Percentiles rank a stretch among this genome's conserved stretches.
phyloP scores from a whole-genome alignment of 257 asterid genomes.

The Scutellaria galericulata region DNA sequence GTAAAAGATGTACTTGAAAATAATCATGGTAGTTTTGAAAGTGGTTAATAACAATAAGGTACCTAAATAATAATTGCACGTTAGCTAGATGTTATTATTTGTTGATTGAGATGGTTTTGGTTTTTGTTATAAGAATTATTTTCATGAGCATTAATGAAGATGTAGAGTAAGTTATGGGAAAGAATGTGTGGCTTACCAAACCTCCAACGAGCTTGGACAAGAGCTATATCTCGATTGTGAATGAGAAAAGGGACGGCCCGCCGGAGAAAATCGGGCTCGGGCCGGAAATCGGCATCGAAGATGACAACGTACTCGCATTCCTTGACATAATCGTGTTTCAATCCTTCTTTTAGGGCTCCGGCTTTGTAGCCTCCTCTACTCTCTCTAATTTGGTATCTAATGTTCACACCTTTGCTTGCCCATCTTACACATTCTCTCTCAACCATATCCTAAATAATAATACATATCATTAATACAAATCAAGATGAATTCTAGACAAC shows the following conservation, averaged over 20 bases:
- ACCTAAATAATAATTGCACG: neutral
- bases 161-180: neutral
- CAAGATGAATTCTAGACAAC: too few species aligned
- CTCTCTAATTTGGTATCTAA: slow-evolving; percentile 80
- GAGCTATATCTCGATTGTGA: slow-evolving; percentile 77
- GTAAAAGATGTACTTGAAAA: neutral
- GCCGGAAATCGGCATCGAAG: slow-evolving; percentile 94
- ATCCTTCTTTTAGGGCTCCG: slow-evolving; percentile 95
- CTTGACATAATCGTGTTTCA: slow-evolving; percentile 72
- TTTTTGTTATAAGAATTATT: neutral
- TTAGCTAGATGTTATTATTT: neutral
- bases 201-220: slow-evolving; percentile 96
- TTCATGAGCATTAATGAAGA: neutral
- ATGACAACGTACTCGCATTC: slow-evolving; percentile 85
- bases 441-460: slow-evolving; percentile 73
- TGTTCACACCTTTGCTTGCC: slow-evolving; percentile 87
- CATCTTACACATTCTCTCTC: slow-evolving; percentile 91
- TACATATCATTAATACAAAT: neutral
- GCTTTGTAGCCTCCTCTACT: slow-evolving; percentile 93
- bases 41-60: neutral
- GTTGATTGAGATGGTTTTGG: neutral
- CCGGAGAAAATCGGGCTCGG: slow-evolving; percentile 88
- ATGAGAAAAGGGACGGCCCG: slow-evolving; percentile 84
- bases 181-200: slow-evolving; percentile 59
- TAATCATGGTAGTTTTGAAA: neutral